Conservation (phyloP, 352 stramenopile genomes). For the Globisporangium abappressorium region DNA sequence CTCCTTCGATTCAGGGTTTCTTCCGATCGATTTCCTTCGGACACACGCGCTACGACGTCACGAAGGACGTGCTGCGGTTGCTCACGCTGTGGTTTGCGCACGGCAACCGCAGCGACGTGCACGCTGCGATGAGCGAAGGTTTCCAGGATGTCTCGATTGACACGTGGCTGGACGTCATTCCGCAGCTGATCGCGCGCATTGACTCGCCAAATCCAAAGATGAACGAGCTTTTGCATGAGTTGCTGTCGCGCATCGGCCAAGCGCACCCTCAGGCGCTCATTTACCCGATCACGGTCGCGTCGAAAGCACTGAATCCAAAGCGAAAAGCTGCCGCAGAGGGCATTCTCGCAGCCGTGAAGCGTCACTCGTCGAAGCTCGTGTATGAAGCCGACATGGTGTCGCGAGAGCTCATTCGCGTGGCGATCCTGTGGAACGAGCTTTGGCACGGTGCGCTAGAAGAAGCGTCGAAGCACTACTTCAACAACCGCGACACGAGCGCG, state of each 20-base stretch:
- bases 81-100: conserved; percentile 99
- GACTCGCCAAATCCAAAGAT: conserved; percentile 79
- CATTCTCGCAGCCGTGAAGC: conserved; percentile 94
- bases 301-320: conserved; percentile 93
- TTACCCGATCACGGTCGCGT: conserved; percentile 97
- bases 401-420: conserved; percentile 98
- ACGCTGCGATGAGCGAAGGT: conserved; percentile 72
- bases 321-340: conserved; percentile 91
- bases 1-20: conserved; percentile 97
- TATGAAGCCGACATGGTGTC: conserved; percentile 96
- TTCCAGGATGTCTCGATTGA: conserved; percentile 96
- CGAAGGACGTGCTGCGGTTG: conserved; percentile 98
- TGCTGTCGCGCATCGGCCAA: conserved; percentile 92
- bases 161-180: conserved; percentile 99
- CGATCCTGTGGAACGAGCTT: conserved; percentile 99
- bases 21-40: conserved; percentile 97
- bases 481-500: conserved; percentile 93
- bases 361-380: conserved; percentile 95
- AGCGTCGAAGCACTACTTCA: conserved; percentile 97
- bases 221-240: conserved; percentile 74
- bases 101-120: conserved; percentile 90
- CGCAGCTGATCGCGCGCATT: conserved; percentile 95
- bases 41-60: conserved; percentile 90
- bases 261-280: conserved; percentile 98
- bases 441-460: conserved; percentile 99